These are phyloP conservation scores for Handroanthus guayacan DNA, from an alignment of 257 asterid species.

Conservation along the genomic window DNA sequence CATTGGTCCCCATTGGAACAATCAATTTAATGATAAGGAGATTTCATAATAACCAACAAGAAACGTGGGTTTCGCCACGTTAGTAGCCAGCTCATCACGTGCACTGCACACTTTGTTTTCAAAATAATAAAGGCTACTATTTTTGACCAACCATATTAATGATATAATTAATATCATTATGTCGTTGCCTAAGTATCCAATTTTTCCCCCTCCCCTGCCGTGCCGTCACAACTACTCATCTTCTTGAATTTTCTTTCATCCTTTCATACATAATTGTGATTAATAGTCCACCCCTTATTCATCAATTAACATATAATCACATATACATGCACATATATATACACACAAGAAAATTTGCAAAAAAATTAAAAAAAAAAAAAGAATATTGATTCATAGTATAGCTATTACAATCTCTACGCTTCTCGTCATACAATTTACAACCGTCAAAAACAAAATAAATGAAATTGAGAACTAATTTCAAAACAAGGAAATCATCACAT, in stretches of 20 bases:
- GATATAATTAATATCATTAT: constrained; percentile 42
- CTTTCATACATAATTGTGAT: constrained; percentile 17
- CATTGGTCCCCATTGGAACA: too few relatives aligned
- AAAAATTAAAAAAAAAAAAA: background rate
- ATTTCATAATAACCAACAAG: constrained; percentile 32
- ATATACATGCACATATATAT: background rate
- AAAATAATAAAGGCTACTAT: constrained; percentile 35
- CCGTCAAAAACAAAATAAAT: constrained; percentile 26
- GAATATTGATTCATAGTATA: constrained; percentile 26
- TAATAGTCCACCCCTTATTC: constrained; percentile 28
- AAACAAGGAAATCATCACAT: constrained; percentile 31
- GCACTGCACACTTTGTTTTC: constrained; percentile 44
- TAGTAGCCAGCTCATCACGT: constrained; percentile 56
- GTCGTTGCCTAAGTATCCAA: constrained; percentile 38
- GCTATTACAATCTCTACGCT: constrained; percentile 27
- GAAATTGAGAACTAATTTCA: background rate
- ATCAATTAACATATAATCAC: constrained; percentile 1
- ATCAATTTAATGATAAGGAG: background rate
- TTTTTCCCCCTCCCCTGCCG: constrained; percentile 50
- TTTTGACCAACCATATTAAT: constrained; percentile 43
- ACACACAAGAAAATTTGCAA: too few relatives aligned
- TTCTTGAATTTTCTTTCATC: constrained; percentile 35
- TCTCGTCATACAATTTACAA: constrained; percentile 41
- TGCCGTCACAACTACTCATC: constrained; percentile 80
- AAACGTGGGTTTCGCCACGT: constrained; percentile 37